Percentiles rank a stretch among this genome's conserved stretches.
These are phyloP conservation scores for Gossypium herbaceum DNA, from an alignment of 345 rosid species.

Conservation along the genomic window DNA sequence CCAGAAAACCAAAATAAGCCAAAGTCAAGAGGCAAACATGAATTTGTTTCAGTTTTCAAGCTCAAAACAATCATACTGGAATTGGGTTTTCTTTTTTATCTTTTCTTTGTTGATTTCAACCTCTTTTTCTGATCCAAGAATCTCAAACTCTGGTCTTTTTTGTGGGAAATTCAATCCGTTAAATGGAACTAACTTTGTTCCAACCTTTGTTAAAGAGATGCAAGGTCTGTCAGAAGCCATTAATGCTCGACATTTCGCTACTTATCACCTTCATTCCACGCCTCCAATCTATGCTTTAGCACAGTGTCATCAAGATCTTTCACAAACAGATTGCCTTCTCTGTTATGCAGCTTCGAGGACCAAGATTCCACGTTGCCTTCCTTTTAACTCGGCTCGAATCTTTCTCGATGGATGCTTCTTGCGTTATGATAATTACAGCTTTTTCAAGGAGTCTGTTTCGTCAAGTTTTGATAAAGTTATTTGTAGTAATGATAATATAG, in stretches of 20 bases:
- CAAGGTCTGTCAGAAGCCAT: slow-evolving; percentile 28
- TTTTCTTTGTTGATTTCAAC: neutral
- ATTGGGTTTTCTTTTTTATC: slow-evolving; percentile 14
- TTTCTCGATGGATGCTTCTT: slow-evolving; percentile 67
- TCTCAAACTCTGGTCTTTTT: slow-evolving; percentile 31
- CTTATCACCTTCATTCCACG: slow-evolving; percentile 14
- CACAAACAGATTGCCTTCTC: slow-evolving; percentile 57
- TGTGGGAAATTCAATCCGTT: slow-evolving; percentile 24
- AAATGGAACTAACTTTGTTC: slow-evolving; percentile 19
- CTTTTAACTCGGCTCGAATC: slow-evolving; percentile 41
- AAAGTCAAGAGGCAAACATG: neutral
- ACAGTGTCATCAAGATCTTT: slow-evolving; percentile 62
- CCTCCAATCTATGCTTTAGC: slow-evolving; percentile 34
- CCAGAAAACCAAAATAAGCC: no score
- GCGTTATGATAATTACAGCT: slow-evolving; percentile 52
- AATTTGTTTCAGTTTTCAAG: slow-evolving; percentile 11
- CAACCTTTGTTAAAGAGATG: slow-evolving; percentile 48
- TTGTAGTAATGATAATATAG: slow-evolving; percentile 28
- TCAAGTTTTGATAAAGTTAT: slow-evolving; percentile 25
- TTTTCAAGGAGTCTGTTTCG: slow-evolving; percentile 41
- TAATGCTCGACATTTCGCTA: slow-evolving; percentile 32
- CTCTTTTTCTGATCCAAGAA: slow-evolving; percentile 39
- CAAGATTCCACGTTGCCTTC: slow-evolving; percentile 52
- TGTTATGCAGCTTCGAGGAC: slow-evolving; percentile 55
- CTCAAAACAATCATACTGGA: neutral